Percentiles rank a stretch among this genome's conserved stretches.
Evolutionary conservation across 345 rosid species (phyloP).

Genomic region (Aegle marmelos): DNA sequence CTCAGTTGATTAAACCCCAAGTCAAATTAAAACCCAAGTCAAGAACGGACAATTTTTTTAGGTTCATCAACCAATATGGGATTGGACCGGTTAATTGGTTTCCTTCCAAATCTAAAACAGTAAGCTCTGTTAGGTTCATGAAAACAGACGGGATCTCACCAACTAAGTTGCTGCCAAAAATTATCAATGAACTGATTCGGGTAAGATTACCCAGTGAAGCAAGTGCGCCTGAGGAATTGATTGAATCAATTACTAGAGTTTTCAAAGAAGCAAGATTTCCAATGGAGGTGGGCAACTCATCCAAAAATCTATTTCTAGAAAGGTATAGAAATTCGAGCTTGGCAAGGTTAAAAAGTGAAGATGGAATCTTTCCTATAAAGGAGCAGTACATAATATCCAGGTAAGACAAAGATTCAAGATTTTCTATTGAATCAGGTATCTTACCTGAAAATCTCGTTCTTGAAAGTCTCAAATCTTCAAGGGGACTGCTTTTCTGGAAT

Average conservation of each 20-base stretch:
- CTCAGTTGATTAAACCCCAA: neutral
- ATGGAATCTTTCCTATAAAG: neutral
- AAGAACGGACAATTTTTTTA: no score
- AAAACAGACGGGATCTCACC: neutral
- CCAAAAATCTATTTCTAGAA: neutral
- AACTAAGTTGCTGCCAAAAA: neutral
- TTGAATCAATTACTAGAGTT: neutral
- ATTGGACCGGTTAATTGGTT: constrained; percentile 20
- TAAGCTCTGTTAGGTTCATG: neutral
- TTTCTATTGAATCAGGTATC: no score
- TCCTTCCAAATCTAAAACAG: neutral
- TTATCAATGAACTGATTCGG: neutral
- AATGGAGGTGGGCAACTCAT: neutral
- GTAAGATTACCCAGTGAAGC: neutral
- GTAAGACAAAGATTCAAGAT: no score
- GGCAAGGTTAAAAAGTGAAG: neutral
- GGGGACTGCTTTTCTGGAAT: no score
- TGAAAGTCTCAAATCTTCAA: no score
- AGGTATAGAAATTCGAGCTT: neutral
- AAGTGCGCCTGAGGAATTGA: neutral
- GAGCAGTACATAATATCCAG: neutral
- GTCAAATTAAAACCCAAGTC: no score
- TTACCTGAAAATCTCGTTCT: no score
- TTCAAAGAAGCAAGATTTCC: neutral
- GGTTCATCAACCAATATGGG: no score